Evolutionary conservation across 148 eudicot genomes (phyloP).

Genomic region (Camellia japonica): DNA sequence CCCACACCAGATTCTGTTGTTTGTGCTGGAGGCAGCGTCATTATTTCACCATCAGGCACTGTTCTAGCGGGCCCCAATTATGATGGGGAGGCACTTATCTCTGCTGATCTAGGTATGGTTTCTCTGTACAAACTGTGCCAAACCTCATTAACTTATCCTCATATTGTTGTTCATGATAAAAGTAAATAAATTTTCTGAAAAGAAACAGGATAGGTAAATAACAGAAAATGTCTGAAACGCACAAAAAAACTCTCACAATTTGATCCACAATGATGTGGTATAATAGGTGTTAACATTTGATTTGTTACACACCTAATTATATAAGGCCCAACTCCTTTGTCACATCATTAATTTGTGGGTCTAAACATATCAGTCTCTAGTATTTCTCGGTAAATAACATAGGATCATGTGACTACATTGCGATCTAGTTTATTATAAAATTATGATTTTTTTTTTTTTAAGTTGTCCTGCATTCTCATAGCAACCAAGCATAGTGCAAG

Average conservation of each 20-base stretch:
- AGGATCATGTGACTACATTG: too few relatives aligned
- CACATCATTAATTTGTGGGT: too few relatives aligned
- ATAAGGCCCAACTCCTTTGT: too few relatives aligned
- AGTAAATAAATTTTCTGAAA: background rate
- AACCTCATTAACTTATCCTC: background rate
- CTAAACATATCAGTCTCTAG: too few relatives aligned
- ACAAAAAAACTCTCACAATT: too few relatives aligned
- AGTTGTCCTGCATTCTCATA: background rate
- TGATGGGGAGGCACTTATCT: constrained; percentile 86
- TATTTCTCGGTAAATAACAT: background rate
- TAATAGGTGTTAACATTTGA: too few relatives aligned
- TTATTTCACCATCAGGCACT: constrained; percentile 82
- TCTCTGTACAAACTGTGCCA: background rate
- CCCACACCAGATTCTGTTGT: constrained; percentile 85
- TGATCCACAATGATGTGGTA: too few relatives aligned
- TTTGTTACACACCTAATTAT: too few relatives aligned
- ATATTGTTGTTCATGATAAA: background rate
- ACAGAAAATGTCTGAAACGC: too few relatives aligned
- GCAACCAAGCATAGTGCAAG: background rate
- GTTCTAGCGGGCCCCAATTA: constrained; percentile 88
- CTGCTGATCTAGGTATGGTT: constrained; percentile 79
- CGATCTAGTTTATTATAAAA: background rate
- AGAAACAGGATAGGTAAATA: too few relatives aligned
- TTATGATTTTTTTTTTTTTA: background rate
- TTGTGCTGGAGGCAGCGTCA: constrained; percentile 92